A percentile compares a stretch with the other conserved stretches of the same genome.
phyloP scores from a whole-genome alignment of 2,329 filamentous ascomycete species.

The Exophiala alcalophila region DNA sequence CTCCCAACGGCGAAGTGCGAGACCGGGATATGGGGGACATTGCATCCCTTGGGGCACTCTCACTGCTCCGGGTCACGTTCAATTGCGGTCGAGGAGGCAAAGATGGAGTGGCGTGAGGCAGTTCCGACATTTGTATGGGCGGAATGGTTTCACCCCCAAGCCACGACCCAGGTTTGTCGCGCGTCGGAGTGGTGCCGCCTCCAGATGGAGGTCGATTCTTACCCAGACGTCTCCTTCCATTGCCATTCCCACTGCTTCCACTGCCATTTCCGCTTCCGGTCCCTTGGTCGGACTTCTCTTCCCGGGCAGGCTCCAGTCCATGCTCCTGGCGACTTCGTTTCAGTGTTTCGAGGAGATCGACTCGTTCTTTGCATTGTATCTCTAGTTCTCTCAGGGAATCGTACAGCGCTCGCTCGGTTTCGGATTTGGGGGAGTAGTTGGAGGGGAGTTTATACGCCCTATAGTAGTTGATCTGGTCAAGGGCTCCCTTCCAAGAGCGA shows the following conservation, averaged over 20 bases:
- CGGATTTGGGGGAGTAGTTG: slow-evolving; percentile 67
- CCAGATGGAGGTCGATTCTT: no score
- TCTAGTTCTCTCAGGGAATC: slow-evolving; percentile 81
- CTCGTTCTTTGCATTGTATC: slow-evolving; percentile 86
- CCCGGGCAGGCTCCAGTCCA: slow-evolving; percentile 24
- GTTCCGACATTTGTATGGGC: slow-evolving; percentile 72
- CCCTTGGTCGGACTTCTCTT: slow-evolving; percentile 21
- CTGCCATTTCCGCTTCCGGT: slow-evolving; percentile 2
- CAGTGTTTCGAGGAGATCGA: slow-evolving; percentile 81
- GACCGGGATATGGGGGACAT: slow-evolving; percentile 8
- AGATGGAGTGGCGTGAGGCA: slow-evolving; percentile 67
- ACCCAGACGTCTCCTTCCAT: slow-evolving; percentile 23
- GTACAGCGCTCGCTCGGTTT: slow-evolving; percentile 78
- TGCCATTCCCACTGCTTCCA: slow-evolving; percentile 6
- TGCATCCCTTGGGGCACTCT: slow-evolving; percentile 22
- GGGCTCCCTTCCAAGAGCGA: slow-evolving; percentile 82
- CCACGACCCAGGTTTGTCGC: slow-evolving; percentile 46
- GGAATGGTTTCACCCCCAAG: slow-evolving; percentile 81
- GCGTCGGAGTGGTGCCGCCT: slow-evolving; percentile 9
- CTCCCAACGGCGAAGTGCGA: slow-evolving; percentile 28
- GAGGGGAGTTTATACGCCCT: slow-evolving; percentile 71
- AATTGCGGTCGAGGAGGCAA: slow-evolving; percentile 55
- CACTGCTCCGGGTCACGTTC: slow-evolving; percentile 35
- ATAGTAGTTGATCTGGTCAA: slow-evolving; percentile 85
- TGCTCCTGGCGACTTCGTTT: slow-evolving; percentile 58